Evolutionary conservation across 2,329 filamentous ascomycete genomes (phyloP).

Genomic region (Fusarium humuli): DNA sequence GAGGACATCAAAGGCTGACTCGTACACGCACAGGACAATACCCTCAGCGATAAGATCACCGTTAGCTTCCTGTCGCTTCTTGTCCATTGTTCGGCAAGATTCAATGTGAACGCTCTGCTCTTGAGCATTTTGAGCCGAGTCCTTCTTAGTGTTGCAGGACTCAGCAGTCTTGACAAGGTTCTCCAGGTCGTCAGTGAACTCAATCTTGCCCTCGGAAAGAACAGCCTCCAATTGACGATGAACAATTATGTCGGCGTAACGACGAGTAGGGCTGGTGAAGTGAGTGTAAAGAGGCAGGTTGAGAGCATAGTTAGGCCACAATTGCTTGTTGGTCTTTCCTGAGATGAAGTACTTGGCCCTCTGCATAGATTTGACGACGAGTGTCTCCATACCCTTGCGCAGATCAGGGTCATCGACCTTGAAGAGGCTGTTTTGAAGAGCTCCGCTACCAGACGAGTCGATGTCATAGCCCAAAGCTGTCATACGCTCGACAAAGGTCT

Average conservation of each 20-base stretch:
- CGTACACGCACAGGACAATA: slow-evolving; percentile 96
- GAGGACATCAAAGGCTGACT: slow-evolving; percentile 97
- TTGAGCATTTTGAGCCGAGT: slow-evolving; percentile 95
- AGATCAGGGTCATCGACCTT: slow-evolving; percentile 88
- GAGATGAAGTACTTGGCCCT: slow-evolving; percentile 95
- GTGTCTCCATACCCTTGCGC: slow-evolving; percentile 97
- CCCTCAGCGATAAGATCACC: slow-evolving; percentile 95
- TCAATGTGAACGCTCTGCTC: slow-evolving; percentile 99
- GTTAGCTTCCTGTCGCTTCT: slow-evolving; percentile 84
- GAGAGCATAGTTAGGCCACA: slow-evolving; percentile 89
- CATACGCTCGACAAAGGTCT: slow-evolving; percentile 94
- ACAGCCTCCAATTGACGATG: slow-evolving; percentile 93
- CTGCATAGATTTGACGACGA: slow-evolving; percentile 94
- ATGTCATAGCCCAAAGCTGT: slow-evolving; percentile 89
- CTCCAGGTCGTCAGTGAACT: slow-evolving; percentile 91
- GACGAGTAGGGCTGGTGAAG: slow-evolving; percentile 93
- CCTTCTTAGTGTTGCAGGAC: slow-evolving; percentile 98
- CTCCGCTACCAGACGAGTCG: slow-evolving; percentile 88
- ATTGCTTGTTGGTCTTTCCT: slow-evolving; percentile 79
- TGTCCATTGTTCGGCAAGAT: slow-evolving; percentile 95
- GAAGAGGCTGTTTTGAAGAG: slow-evolving; percentile 94
- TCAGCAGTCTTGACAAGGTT: slow-evolving; percentile 91
- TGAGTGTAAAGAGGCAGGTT: slow-evolving; percentile 97
- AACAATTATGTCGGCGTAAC: slow-evolving; percentile 94
- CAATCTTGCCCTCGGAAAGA: slow-evolving; percentile 82